A percentile compares a stretch with the other conserved stretches of the same genome.
Evolutionary conservation across 2,329 filamentous ascomycete species (phyloP).

Genomic region (Neoascochyta sp.): DNA sequence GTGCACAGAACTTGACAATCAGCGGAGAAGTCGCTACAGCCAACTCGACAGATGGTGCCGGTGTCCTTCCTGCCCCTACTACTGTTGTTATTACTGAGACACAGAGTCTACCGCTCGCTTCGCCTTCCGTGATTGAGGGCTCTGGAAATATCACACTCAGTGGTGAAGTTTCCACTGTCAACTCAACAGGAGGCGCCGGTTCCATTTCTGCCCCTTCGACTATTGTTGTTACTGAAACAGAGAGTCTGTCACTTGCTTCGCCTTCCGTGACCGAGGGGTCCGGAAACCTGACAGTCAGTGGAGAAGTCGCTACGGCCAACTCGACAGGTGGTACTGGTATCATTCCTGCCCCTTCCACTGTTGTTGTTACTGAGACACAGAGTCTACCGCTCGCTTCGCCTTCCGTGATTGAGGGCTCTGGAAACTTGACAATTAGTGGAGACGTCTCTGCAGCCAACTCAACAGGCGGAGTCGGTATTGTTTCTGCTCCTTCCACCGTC

Average conservation of each 20-base stretch:
- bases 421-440: slow-evolving; percentile 1
- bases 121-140: too few relatives aligned
- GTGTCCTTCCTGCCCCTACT: slow-evolving; percentile 4
- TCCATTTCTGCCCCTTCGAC: slow-evolving; percentile 1
- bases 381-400: too few relatives aligned
- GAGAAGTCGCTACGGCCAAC: slow-evolving; percentile 3
- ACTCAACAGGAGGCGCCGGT: slow-evolving; percentile 1
- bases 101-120: too few relatives aligned
- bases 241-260: background rate
- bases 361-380: slow-evolving; percentile 2
- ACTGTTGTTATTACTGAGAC: slow-evolving; percentile 2
- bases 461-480: slow-evolving; percentile 1
- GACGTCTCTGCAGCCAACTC: slow-evolving; percentile 2
- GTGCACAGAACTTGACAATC: slow-evolving; percentile 2
- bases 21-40: slow-evolving; percentile 2
- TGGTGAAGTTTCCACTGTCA: slow-evolving; percentile 2
- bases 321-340: slow-evolving; percentile 9
- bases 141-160: too few relatives aligned
- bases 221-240: background rate
- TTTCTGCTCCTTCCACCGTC: slow-evolving; percentile 1
- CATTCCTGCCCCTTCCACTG: slow-evolving; percentile 1
- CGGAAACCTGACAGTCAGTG: slow-evolving; percentile 3
- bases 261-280: background rate
- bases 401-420: too few relatives aligned
- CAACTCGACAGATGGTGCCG: slow-evolving; percentile 8